These are phyloP conservation scores for Kodamaea sagamina DNA, from an alignment of 805 yeast genomes.

Conservation along the genomic window DNA sequence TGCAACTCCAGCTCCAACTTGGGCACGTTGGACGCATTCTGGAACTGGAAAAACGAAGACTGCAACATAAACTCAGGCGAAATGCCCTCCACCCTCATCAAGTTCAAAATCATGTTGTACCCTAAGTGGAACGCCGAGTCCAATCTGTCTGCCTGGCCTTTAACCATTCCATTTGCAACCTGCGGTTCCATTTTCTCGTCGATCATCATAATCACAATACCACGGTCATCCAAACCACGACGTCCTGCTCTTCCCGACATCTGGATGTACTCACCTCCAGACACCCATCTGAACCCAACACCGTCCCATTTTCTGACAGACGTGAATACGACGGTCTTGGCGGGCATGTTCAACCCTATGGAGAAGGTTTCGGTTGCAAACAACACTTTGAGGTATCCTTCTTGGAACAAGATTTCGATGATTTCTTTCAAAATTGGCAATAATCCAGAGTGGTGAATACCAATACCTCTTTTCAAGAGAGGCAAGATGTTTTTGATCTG, in stretches of 20 bases:
- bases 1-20: conserved; percentile 65
- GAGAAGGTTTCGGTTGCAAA: conserved; percentile 99
- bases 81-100: conserved; percentile 96
- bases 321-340: conserved; percentile 97
- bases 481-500: conserved; percentile 93
- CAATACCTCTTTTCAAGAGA: conserved; percentile 89
- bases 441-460: conserved; percentile 97
- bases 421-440: conserved; percentile 92
- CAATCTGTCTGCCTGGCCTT: conserved; percentile 96
- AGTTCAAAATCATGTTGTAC: conserved; percentile 93
- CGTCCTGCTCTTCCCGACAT: conserved; percentile 99
- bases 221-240: conserved; percentile 98
- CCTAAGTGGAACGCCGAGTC: conserved; percentile 98
- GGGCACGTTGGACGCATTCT: conserved; percentile 90
- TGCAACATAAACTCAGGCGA: conserved; percentile 98
- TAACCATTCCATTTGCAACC: conserved; percentile 98
- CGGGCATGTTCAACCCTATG: conserved; percentile 98
- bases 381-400: conserved; percentile 89
- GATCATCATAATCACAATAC: conserved; percentile 98
- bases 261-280: conserved; percentile 99
- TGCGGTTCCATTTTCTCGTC: conserved; percentile 99
- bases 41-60: conserved; percentile 92
- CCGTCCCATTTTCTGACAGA: conserved; percentile 99
- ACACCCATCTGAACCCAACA: conserved; percentile 95
- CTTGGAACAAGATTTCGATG: conserved; percentile 94